Conservation (phyloP, 306 rosid genomes). For the Notholithocarpus densiflorus region DNA sequence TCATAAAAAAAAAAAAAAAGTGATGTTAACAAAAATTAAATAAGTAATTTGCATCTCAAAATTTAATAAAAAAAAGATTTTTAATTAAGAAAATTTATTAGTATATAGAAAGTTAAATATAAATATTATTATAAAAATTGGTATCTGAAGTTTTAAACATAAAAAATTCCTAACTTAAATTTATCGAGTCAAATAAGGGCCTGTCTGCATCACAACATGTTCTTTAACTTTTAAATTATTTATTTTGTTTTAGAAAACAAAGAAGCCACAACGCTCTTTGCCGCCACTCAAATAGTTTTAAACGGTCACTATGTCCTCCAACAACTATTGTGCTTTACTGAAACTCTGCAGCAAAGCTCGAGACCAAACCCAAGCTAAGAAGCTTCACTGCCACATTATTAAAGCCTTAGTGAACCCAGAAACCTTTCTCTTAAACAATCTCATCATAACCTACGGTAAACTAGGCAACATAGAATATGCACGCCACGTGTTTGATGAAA, state of each 20-base stretch:
- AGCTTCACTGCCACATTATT: conserved; percentile 62
- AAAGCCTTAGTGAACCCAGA: conserved; percentile 50
- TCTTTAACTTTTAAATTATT: background rate
- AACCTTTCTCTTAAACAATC: conserved; percentile 62
- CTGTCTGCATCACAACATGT: background rate
- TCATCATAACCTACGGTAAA: conserved; percentile 48
- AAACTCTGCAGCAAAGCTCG: conserved; percentile 51
- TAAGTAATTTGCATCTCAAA: no score
- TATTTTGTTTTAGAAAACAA: background rate
- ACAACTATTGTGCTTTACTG: conserved; percentile 61
- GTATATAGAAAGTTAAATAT: no score
- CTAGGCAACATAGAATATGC: conserved; percentile 50
- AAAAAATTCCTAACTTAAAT: no score
- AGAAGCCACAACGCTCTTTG: conserved; percentile 9
- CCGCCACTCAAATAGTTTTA: conserved; percentile 17
- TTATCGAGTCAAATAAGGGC: no score
- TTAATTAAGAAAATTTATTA: no score
- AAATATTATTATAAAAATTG: no score
- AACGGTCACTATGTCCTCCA: conserved; percentile 42
- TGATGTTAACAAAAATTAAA: no score
- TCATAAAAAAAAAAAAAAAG: no score
- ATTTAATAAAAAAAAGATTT: no score
- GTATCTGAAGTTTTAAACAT: no score
- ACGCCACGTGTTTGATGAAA: conserved; percentile 57
- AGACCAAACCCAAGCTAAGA: conserved; percentile 42